A percentile compares a stretch with the other conserved stretches of the same genome.
These are phyloP conservation scores for Licmophora abbreviata DNA, from an alignment of 108 stramenopile species.

Conservation along the genomic window DNA sequence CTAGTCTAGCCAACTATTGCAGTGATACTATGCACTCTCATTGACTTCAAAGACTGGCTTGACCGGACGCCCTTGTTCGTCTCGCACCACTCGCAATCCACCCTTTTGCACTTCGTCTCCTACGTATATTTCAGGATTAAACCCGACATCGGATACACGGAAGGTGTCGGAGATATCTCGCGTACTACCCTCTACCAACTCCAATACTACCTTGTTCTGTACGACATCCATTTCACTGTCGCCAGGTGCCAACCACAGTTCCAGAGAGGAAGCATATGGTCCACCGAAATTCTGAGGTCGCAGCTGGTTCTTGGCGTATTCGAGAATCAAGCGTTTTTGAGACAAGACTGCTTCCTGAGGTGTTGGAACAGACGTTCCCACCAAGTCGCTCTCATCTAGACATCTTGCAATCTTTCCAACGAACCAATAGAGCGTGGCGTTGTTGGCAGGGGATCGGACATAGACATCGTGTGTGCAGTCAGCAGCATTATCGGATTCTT, in stretches of 20 bases:
- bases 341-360: slow-evolving; percentile 37
- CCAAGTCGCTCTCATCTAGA: slow-evolving; percentile 3
- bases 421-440: slow-evolving; percentile 57
- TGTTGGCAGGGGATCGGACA: slow-evolving; percentile 55
- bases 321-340: slow-evolving; percentile 78
- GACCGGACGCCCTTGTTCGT: slow-evolving; percentile 50
- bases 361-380: slow-evolving; percentile 22
- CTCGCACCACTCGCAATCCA: slow-evolving; percentile 58
- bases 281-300: slow-evolving; percentile 77
- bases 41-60: slow-evolving; percentile 71
- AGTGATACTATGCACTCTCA: slow-evolving; percentile 15
- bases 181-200: slow-evolving; percentile 39
- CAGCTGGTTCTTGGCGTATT: slow-evolving; percentile 65
- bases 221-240: slow-evolving; percentile 83
- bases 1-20: background rate
- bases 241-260: slow-evolving; percentile 74
- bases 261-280: slow-evolving; percentile 39
- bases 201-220: slow-evolving; percentile 54
- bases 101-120: slow-evolving; percentile 70
- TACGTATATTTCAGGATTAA: slow-evolving; percentile 83
- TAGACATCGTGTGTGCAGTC: slow-evolving; percentile 52
- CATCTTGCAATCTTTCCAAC: slow-evolving; percentile 63
- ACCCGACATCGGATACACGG: slow-evolving; percentile 50
- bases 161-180: slow-evolving; percentile 46
- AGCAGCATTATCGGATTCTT: slow-evolving; percentile 27